Percentiles rank a stretch among this genome's conserved stretches.
Conservation (phyloP, 148 eudicot genomes). For the Dysphania ambrosioides region DNA sequence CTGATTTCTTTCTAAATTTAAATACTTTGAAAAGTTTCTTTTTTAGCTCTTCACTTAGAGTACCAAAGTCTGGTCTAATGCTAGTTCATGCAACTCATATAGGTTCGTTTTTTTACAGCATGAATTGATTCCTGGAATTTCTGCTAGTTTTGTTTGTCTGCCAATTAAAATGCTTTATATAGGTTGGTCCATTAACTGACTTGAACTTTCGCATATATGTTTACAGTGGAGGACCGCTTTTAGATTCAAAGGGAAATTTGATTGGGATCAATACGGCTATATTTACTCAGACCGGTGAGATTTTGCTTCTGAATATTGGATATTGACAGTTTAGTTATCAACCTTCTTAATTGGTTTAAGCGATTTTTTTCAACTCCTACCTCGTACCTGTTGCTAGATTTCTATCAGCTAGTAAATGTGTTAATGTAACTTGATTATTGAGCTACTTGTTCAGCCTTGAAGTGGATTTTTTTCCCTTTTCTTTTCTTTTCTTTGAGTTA, state of each 20-base stretch:
- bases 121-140: background rate
- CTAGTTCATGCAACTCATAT: background rate
- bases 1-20: background rate
- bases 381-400: background rate
- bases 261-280: constrained; percentile 97
- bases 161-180: background rate
- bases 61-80: background rate
- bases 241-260: constrained; percentile 86
- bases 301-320: background rate
- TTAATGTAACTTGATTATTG: background rate
- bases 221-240: constrained; percentile 92
- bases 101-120: too few relatives aligned
- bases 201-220: constrained; percentile 13
- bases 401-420: background rate
- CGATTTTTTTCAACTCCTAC: background rate
- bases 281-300: constrained; percentile 88
- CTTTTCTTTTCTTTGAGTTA: too few relatives aligned
- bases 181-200: background rate
- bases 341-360: background rate
- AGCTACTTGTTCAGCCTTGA: background rate
- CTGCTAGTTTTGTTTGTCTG: background rate
- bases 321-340: background rate
- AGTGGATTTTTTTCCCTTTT: too few relatives aligned
- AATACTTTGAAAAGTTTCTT: background rate
- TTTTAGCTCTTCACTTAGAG: background rate